Base-by-base conservation (phyloP, 1,284 basidiomycete genomes). In the Cutaneotrichosporon cavernicola region DNA sequence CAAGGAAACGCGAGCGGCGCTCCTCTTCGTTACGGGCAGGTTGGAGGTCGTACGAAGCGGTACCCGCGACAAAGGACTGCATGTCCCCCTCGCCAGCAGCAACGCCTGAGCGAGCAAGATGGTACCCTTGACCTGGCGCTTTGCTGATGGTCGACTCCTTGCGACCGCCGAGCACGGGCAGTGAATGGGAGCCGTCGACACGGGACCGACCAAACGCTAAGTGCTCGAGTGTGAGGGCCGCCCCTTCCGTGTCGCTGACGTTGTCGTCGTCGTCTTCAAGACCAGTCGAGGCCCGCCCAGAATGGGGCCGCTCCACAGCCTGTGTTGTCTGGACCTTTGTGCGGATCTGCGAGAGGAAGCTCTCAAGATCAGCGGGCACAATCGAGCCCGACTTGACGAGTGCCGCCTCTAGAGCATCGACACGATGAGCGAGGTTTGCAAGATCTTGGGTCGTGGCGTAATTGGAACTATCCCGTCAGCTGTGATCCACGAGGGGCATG, bases 171-270 rank as follows among this genome's bases (percentile, higher is more conserved):
- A 79, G 76, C 59, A 74, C 72, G 18, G 77, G 73, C 26, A 79
- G 63, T 4, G 74, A 69, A 60, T 78, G 76, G 9, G 68, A 62
- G 10, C 77, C 77, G 34, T 73, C 77, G 10, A 71, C 69, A 9
- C 76, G 65, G 5, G 74, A 73, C n/a, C 78, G 72, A 4, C 80
- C 80, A 65, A 80, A 81, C 2, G 80, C 79, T 11, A 81, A 70
- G 58, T 81, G 79, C 59, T 81, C 81, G 7, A 81, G 71, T 0
- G 79, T 81, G 22, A 81, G 68, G 4, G 80, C 81, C 0, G 81
- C 81, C 21, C 78, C 80, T 64, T 82, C 81, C 0, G 80, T 81
- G 63, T 81, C 80, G 52, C 78, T 76, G 31, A 77, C 75, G 14
- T 67, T 64, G 31, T 75, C 72, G 11, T 64, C 63, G 51, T 62